A percentile compares a stretch with the other conserved stretches of the same genome.
Evolutionary conservation across 2,329 filamentous ascomycete species (phyloP).

Genomic region (Alternaria gansuensis): DNA sequence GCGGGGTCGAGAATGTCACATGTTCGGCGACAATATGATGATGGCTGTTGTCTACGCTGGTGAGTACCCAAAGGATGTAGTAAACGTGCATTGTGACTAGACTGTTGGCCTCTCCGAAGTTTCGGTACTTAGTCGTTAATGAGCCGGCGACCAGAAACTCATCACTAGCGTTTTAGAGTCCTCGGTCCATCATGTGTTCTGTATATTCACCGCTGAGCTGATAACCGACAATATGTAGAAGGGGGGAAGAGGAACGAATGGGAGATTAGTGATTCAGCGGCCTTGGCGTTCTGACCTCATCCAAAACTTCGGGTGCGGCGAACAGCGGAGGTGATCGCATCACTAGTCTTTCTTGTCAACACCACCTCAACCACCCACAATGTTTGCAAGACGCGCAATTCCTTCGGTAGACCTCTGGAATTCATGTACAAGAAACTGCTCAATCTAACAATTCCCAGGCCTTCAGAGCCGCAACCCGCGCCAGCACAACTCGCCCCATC

Average conservation of each 20-base stretch:
- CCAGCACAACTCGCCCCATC: constrained; percentile 38
- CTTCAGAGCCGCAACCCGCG: constrained; percentile 49
- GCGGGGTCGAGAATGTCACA: background rate
- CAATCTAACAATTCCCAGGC: constrained; percentile 38
- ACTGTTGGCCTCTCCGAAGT: background rate
- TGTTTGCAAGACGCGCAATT: constrained; percentile 53
- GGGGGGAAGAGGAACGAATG: constrained; percentile 7
- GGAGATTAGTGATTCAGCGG: constrained; percentile 23
- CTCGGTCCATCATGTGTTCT: background rate
- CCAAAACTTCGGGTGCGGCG: constrained; percentile 37
- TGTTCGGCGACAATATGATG: background rate
- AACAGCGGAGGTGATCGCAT: constrained; percentile 34
- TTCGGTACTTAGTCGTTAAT: background rate
- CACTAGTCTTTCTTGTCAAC: constrained; percentile 26
- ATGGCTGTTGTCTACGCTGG: background rate
- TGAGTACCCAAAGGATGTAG: background rate
- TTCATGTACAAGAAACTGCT: background rate
- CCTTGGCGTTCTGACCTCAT: constrained; percentile 46
- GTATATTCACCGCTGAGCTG: background rate
- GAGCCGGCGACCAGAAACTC: background rate
- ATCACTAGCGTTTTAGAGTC: background rate
- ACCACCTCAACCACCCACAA: constrained; percentile 31
- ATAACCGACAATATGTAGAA: background rate
- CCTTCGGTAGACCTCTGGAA: constrained; percentile 39
- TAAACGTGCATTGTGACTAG: background rate